Evolutionary conservation across 2,329 filamentous ascomycete genomes (phyloP).

Genomic region (Penicillium sp.): DNA sequence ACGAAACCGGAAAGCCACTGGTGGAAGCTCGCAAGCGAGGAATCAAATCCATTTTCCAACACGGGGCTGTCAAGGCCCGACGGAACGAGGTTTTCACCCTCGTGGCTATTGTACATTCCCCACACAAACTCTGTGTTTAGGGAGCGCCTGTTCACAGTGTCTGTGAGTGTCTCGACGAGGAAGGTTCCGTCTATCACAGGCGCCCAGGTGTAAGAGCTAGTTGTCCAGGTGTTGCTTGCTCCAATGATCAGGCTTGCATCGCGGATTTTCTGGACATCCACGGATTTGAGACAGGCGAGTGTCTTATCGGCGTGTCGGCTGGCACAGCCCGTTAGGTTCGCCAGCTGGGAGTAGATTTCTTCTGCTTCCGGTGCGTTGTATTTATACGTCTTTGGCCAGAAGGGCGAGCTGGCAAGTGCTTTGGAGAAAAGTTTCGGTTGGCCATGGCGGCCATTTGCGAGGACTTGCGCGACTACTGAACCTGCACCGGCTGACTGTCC

Average conservation of each 20-base stretch:
- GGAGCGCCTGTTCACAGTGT: constrained; percentile 35
- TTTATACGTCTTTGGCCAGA: constrained; percentile 58
- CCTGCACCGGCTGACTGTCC: constrained; percentile 58
- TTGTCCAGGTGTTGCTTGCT: constrained; percentile 51
- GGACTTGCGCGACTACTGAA: constrained; percentile 35
- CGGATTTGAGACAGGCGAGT: constrained; percentile 54
- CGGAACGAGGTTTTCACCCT: constrained; percentile 62
- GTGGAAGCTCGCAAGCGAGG: constrained; percentile 49
- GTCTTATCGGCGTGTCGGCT: constrained; percentile 33
- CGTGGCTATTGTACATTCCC: constrained; percentile 61
- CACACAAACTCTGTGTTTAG: constrained; percentile 50
- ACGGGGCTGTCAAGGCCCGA: constrained; percentile 42
- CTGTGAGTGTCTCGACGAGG: constrained; percentile 47
- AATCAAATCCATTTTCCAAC: constrained; percentile 48
- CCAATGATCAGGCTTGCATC: constrained; percentile 52
- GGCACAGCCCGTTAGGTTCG: constrained; percentile 48
- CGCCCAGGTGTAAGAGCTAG: constrained; percentile 58
- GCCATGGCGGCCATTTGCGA: constrained; percentile 46
- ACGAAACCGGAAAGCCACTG: constrained; percentile 55
- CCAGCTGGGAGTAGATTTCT: constrained; percentile 48
- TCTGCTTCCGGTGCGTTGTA: constrained; percentile 53
- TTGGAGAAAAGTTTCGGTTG: constrained; percentile 48
- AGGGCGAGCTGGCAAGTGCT: constrained; percentile 54
- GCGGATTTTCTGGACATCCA: constrained; percentile 53
- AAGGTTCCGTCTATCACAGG: constrained; percentile 59